phyloP scores from a whole-genome alignment of 2,329 filamentous ascomycete species.

The Fusarium sp. region DNA sequence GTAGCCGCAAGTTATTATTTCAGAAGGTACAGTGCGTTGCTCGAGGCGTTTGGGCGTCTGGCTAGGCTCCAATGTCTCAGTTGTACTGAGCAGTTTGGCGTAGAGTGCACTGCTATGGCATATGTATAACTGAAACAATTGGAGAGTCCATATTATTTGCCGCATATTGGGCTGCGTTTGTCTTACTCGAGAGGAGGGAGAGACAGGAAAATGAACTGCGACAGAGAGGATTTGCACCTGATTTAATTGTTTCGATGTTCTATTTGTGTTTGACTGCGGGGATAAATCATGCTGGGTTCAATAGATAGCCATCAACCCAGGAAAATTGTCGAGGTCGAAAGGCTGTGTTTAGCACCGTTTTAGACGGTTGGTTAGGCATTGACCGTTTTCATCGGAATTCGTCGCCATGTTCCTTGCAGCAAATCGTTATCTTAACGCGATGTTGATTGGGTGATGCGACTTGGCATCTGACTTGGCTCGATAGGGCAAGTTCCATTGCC shows the following conservation, averaged over 20 bases:
- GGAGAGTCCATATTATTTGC: neutral
- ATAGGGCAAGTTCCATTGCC: slow-evolving; percentile 4
- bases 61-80: slow-evolving; percentile 20
- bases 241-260: neutral
- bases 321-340: neutral
- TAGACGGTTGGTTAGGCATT: neutral
- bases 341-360: neutral
- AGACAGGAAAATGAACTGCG: neutral
- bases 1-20: slow-evolving; percentile 43
- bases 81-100: neutral
- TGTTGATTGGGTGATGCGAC: slow-evolving; percentile 6
- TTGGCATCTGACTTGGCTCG: slow-evolving; percentile 9
- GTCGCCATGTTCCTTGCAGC: slow-evolving; percentile 23
- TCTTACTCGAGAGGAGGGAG: neutral
- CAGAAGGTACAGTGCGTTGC: slow-evolving; percentile 14
- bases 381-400: slow-evolving; percentile 6
- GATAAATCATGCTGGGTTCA: neutral
- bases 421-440: neutral
- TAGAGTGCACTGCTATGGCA: neutral
- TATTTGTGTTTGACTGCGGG: neutral
- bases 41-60: neutral
- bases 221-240: neutral
- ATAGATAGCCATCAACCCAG: neutral
- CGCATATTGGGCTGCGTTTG: neutral
- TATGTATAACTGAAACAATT: slow-evolving; percentile 19